These are phyloP conservation scores for Pseudotulostoma volvatum DNA, from an alignment of 495 filamentous ascomycete genomes.

Conservation along the genomic window DNA sequence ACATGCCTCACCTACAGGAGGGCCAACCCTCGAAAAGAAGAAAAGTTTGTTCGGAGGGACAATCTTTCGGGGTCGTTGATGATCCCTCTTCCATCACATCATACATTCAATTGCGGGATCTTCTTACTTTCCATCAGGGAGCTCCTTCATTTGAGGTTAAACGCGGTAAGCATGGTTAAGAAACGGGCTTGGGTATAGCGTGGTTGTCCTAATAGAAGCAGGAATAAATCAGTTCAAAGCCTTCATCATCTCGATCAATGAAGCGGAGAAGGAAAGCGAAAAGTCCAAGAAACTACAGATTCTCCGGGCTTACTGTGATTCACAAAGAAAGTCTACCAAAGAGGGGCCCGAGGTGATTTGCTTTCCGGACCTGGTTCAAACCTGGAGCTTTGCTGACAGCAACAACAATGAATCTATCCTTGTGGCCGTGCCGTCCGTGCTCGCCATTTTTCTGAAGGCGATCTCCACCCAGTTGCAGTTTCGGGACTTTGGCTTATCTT, in stretches of 20 bases:
- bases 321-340: slow-evolving; percentile 37
- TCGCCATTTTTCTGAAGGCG: slow-evolving; percentile 60
- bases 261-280: slow-evolving; percentile 29
- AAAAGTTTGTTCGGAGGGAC: slow-evolving; percentile 19
- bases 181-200: neutral
- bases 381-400: slow-evolving; percentile 59
- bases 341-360: slow-evolving; percentile 41
- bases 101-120: slow-evolving; percentile 39
- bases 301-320: slow-evolving; percentile 56
- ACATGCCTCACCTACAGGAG: slow-evolving; percentile 13
- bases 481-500: slow-evolving; percentile 46
- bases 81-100: slow-evolving; percentile 36
- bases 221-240: slow-evolving; percentile 61
- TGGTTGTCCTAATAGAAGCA: slow-evolving; percentile 16
- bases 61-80: slow-evolving; percentile 2
- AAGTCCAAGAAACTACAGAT: slow-evolving; percentile 39
- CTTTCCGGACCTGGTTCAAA: slow-evolving; percentile 58
- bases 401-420: slow-evolving; percentile 58
- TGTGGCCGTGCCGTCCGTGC: slow-evolving; percentile 54
- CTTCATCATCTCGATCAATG: slow-evolving; percentile 50
- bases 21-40: slow-evolving; percentile 23
- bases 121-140: slow-evolving; percentile 55
- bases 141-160: slow-evolving; percentile 33
- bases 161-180: slow-evolving; percentile 48
- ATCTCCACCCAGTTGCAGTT: slow-evolving; percentile 56